phyloP scores from a whole-genome alignment of 768 basidiomycete genomes.

The Mycena filopes region DNA sequence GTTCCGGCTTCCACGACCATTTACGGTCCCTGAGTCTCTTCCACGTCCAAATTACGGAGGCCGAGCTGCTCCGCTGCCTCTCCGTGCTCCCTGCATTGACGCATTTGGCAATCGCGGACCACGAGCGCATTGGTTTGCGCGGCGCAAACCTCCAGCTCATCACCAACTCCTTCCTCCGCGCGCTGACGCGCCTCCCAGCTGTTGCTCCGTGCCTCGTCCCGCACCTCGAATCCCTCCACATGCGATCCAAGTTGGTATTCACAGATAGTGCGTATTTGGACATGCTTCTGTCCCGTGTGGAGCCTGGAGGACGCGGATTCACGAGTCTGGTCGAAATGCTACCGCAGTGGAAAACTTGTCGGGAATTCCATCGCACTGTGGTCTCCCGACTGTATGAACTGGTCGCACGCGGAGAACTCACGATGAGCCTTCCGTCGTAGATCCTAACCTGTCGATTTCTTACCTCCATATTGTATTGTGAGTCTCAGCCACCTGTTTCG shows the following conservation, averaged over 20 bases:
- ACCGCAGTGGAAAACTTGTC: not conserved
- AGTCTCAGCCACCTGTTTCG: too few species aligned
- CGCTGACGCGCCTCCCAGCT: not conserved
- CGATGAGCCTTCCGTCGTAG: not conserved
- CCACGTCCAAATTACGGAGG: constrained; percentile 13
- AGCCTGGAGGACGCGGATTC: not conserved
- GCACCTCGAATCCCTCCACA: not conserved
- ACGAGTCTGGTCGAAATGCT: not conserved
- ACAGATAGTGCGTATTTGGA: not conserved
- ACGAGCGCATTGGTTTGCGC: not conserved
- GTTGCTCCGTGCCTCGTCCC: not conserved
- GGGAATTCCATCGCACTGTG: not conserved
- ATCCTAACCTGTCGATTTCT: too few species aligned
- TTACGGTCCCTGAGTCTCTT: not conserved
- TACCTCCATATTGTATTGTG: too few species aligned
- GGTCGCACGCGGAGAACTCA: not conserved
- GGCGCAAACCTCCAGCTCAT: constrained; percentile 8
- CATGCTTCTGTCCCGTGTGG: not conserved
- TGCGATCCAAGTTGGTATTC: constrained; percentile 7
- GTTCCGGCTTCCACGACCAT: not conserved
- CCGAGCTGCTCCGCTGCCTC: constrained; percentile 10
- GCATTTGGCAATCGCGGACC: constrained; percentile 13
- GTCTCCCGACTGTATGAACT: not conserved
- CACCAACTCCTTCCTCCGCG: not conserved
- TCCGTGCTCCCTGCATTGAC: not conserved